Evolutionary conservation across 169 alveolate species (phyloP), one percentile per base, ranked within the genome.

Genomic region (Besnoitia besnoiti): DNA sequence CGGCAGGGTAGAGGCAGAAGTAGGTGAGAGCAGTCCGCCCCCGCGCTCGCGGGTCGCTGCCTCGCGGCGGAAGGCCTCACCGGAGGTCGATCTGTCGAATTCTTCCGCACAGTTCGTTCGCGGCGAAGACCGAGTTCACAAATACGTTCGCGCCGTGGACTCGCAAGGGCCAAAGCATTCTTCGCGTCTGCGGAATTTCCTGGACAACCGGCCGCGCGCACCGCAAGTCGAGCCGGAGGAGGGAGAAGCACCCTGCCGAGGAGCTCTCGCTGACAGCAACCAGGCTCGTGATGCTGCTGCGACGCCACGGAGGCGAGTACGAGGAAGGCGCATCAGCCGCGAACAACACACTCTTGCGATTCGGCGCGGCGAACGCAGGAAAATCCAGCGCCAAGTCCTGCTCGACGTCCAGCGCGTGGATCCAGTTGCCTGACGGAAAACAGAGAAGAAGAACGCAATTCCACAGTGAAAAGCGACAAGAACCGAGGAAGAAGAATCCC

Each of bases 391-490:
- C 19, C 40, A 27, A 37, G 59, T 39, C 77, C 27, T 50, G 59
- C 55, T 85, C 91, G 27, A 85, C 91, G 82, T 85, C 91, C 61
- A 85, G 46, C 37, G 91, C 91, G 82, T 85, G 91, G 10, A 85
- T 85, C 91, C 91, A 85, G 59, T 85, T 46, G 40, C 91, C 91
- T 85, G 91, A 27, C 12, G 79, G n/a, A 59, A 59, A 27, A 47
- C 40, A 40, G 46, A 46, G 30, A 10, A 12, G 8, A 84, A 19
- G n/a, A 4, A 0, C 37, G 14, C 35, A 39, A 42, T n/a, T n/a
- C n/a, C n/a, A n/a, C n/a, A n/a, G n/a, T n/a, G n/a, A n/a, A n/a
- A n/a, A n/a, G n/a, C n/a, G n/a, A n/a, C n/a, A n/a, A n/a, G n/a
- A n/a, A n/a, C n/a, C n/a, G n/a, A n/a, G n/a, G n/a, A n/a, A n/a